Evolutionary conservation across 345 rosid genomes (phyloP), one percentile per base, ranked within the genome.

Genomic region (Acer campestre): DNA sequence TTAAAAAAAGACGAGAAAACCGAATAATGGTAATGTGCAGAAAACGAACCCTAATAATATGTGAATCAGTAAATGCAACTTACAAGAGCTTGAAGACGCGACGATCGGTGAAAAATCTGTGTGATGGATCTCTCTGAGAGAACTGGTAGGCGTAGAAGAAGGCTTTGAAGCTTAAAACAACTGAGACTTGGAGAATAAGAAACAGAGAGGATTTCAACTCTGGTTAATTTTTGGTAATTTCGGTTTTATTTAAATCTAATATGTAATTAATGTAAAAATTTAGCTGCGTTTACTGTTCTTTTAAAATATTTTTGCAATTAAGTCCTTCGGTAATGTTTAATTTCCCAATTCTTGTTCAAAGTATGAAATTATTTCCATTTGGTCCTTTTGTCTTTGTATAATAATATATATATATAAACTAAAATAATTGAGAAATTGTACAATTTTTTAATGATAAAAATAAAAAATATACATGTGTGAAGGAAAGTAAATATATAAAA

Each of bases 161-260:
- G 44, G 44, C 46, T 70, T 29, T 29, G 35, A 6, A 29, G 10
- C 11, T 71, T 71, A 55, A 48, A 11, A 18, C 1, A 17, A 17
- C 46, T 18, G 25, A 71, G 74, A 71, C 74, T 71, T 71, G 74
- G 74, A 31, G 48, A 1, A 55, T 55, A 71, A 55, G 74, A 71
- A 71, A 71, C 63, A 51, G 13, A 18, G 44, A 53, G 48, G 3
- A 18, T 18, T 16, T 71, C 11, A 31, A 59, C 11, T 2, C 13
- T 8, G 10, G 17, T 27, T 31, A 4, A 40, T 18, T 27, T 53
- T 17, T 48, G 3, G 7, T 49, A 22, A 12, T 69, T 49, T 29
- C 6, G 0, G n/a, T 68, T 44, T 10, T 3, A 20, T 40, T 67
- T 40, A 10, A 46, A 46, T 46, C 49, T 9, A 46, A 46, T 46